Evolutionary conservation across 1,284 basidiomycete genomes (phyloP).

Genomic region (Malassezia cuniculi): DNA sequence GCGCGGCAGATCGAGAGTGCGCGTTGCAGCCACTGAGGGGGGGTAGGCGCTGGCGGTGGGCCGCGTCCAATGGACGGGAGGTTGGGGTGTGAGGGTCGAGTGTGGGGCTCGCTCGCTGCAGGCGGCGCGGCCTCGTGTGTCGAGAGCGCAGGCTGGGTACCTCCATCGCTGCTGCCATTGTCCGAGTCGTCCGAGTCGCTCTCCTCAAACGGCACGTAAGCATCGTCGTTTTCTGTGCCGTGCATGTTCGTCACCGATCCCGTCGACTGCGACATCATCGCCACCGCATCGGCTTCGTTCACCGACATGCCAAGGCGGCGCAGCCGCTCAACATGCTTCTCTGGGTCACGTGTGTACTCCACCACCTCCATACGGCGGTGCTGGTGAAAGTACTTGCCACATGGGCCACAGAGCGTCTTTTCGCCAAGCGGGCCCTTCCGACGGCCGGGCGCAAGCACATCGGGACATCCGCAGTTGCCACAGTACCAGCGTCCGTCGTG

Average conservation of each 20-base stretch:
- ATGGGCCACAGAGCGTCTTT: constrained; percentile 77
- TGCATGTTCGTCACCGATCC: constrained; percentile 20
- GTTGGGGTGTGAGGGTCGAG: too few relatives aligned
- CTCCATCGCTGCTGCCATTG: too few relatives aligned
- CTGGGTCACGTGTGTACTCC: constrained; percentile 35
- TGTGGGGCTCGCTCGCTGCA: too few relatives aligned
- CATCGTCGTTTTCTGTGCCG: constrained; percentile 8
- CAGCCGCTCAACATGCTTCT: constrained; percentile 27
- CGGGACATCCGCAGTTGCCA: constrained; percentile 42
- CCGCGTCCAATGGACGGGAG: too few relatives aligned
- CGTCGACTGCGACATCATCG: constrained; percentile 16
- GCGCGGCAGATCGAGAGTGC: constrained; percentile 57
- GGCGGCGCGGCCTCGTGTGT: too few relatives aligned
- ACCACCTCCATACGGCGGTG: constrained; percentile 31
- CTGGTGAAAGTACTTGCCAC: constrained; percentile 55
- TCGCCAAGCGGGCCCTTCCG: constrained; percentile 73
- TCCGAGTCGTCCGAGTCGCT: too few relatives aligned
- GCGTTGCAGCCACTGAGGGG: constrained; percentile 60
- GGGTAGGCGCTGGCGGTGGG: too few relatives aligned
- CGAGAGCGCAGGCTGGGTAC: too few relatives aligned
- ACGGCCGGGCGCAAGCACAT: constrained; percentile 24
- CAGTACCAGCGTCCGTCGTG: constrained; percentile 42
- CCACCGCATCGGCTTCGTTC: background rate
- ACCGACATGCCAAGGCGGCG: too few relatives aligned
- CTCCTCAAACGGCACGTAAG: too few relatives aligned